Percentiles rank a stretch among this genome's conserved stretches.
Conservation (phyloP, 768 basidiomycete genomes). For the Rubroboletus pulcherrimus region DNA sequence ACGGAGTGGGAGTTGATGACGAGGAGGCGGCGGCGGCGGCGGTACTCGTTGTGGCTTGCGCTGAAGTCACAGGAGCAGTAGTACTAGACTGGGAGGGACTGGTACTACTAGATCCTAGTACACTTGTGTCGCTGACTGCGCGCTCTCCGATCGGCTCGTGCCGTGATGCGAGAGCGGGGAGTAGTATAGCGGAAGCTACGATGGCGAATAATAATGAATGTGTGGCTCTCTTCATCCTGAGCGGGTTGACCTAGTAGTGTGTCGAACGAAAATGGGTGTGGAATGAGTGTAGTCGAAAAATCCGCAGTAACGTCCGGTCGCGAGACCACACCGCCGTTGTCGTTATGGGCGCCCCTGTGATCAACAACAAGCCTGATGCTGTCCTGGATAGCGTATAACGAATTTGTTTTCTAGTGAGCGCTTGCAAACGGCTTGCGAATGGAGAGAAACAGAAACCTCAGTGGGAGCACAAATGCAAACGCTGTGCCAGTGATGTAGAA, state of each 20-base stretch:
- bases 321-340: constrained; percentile 10
- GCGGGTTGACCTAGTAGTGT: constrained; percentile 7
- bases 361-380: constrained; percentile 1
- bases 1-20: constrained; percentile 7
- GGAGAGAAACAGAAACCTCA: constrained; percentile 4
- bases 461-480: constrained; percentile 5
- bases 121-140: constrained; percentile 15
- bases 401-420: background rate
- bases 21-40: background rate
- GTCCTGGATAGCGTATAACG: background rate
- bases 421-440: constrained; percentile 1
- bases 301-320: constrained; percentile 20
- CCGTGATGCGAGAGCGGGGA: constrained; percentile 24
- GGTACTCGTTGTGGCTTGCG: background rate
- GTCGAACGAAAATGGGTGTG: constrained; percentile 2
- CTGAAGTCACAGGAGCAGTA: background rate
- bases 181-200: constrained; percentile 24
- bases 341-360: constrained; percentile 4
- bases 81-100: background rate
- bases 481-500: constrained; percentile 18
- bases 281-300: constrained; percentile 26
- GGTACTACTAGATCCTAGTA: background rate
- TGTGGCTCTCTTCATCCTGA: constrained; percentile 22
- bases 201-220: constrained; percentile 28
- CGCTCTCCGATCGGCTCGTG: constrained; percentile 15